These are phyloP conservation scores for Spiraea crenata DNA, from an alignment of 331 rosid species.

Conservation along the genomic window DNA sequence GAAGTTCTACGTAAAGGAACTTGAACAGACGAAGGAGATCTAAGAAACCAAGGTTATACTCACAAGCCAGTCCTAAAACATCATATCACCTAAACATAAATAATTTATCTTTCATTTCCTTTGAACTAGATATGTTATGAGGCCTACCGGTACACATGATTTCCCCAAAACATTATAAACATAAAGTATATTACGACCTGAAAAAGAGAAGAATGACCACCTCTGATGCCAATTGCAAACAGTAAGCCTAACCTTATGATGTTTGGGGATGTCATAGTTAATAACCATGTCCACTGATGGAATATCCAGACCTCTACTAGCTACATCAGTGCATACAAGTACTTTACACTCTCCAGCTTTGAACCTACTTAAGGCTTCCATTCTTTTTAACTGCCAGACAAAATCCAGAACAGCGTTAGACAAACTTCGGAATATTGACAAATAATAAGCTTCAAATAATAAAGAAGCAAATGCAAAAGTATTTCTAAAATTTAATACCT, in stretches of 20 bases:
- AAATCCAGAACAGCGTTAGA: constrained; percentile 12
- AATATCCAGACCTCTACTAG: constrained; percentile 92
- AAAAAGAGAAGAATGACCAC: not conserved
- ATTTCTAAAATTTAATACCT: constrained; percentile 42
- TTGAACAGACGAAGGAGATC: no score
- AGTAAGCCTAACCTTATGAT: constrained; percentile 66
- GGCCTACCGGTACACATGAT: not conserved
- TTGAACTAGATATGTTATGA: not conserved
- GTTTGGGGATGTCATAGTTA: constrained; percentile 82
- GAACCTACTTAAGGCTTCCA: constrained; percentile 84
- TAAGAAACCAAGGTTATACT: no score
- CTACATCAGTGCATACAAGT: constrained; percentile 87
- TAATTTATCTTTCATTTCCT: not conserved
- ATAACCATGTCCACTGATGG: constrained; percentile 85
- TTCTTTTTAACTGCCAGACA: constrained; percentile 65
- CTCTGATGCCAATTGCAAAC: not conserved
- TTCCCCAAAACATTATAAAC: not conserved
- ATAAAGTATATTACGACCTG: not conserved
- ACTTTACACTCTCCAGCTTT: constrained; percentile 86
- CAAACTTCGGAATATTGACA: not conserved
- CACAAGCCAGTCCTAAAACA: no score
- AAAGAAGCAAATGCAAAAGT: not conserved
- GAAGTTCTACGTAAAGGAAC: no score
- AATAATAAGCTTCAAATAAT: not conserved
- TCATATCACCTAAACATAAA: not conserved